Conservation (phyloP, 2,329 filamentous ascomycete genomes). For the Pezizomycotina sp. region DNA sequence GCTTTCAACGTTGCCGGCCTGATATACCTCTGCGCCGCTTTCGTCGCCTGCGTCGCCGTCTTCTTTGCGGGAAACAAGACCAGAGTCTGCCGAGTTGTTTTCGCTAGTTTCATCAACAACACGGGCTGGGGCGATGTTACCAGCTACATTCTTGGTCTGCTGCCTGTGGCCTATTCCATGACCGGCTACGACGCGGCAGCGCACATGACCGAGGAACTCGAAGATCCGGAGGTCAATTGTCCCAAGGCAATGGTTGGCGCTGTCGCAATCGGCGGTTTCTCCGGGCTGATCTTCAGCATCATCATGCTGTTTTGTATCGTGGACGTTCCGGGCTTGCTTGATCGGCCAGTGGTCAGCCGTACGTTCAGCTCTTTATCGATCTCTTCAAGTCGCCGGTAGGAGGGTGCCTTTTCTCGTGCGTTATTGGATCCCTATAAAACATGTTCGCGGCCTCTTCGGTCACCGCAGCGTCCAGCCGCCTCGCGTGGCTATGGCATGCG, state of each 20-base stretch:
- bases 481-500: constrained; percentile 19
- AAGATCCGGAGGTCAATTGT: constrained; percentile 16
- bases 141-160: constrained; percentile 7
- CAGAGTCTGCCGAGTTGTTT: too few relatives aligned
- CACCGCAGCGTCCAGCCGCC: constrained; percentile 16
- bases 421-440: constrained; percentile 18
- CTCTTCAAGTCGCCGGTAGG: constrained; percentile 15
- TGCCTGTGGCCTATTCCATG: constrained; percentile 19
- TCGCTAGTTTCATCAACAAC: constrained; percentile 16
- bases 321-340: constrained; percentile 16
- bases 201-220: constrained; percentile 18
- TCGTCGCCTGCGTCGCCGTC: constrained; percentile 11
- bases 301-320: constrained; percentile 19
- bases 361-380: constrained; percentile 19
- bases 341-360: constrained; percentile 12
- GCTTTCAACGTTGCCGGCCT: constrained; percentile 16
- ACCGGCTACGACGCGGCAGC: constrained; percentile 18
- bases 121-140: constrained; percentile 16
- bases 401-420: constrained; percentile 14
- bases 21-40: constrained; percentile 13
- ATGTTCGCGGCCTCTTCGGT: constrained; percentile 18
- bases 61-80: too few relatives aligned
- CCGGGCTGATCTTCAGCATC: constrained; percentile 17
- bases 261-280: constrained; percentile 13
- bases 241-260: constrained; percentile 18